Percentiles rank a stretch among this genome's conserved stretches.
Conservation (phyloP, 176 grass and related monocot genomes). For the Ensete glaucum region DNA sequence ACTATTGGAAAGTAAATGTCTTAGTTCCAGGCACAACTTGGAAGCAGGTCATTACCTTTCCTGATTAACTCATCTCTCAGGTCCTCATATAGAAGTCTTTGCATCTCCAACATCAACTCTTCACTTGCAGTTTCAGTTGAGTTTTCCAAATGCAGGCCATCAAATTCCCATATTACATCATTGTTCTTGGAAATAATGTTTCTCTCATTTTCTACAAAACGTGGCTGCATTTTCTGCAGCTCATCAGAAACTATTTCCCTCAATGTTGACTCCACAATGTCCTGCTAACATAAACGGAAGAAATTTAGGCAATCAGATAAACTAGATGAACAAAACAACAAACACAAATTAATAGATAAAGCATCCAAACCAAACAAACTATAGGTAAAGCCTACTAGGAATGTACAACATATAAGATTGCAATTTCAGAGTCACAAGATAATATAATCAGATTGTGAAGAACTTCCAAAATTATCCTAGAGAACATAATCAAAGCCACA, state of each 20-base stretch:
- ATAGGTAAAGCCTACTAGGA: not conserved
- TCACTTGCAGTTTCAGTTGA: slow-evolving; percentile 48
- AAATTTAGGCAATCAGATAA: slow-evolving; percentile 16
- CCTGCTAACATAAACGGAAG: slow-evolving; percentile 28
- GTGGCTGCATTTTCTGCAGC: slow-evolving; percentile 62
- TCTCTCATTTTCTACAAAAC: slow-evolving; percentile 21
- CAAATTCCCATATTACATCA: slow-evolving; percentile 78
- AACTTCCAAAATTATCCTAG: not conserved
- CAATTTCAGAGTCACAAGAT: not conserved
- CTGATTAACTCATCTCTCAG: slow-evolving; percentile 67
- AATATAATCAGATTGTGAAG: not conserved
- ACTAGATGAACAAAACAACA: slow-evolving; percentile 11
- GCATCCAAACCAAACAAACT: not conserved
- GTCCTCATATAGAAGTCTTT: slow-evolving; percentile 80
- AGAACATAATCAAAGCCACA: not conserved
- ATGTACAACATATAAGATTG: not conserved
- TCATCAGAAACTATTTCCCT: slow-evolving; percentile 70
- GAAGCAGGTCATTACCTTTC: slow-evolving; percentile 41
- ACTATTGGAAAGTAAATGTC: slow-evolving; percentile 17
- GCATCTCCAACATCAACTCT: slow-evolving; percentile 90
- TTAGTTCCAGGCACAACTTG: not conserved
- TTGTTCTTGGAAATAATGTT: slow-evolving; percentile 8
- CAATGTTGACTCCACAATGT: slow-evolving; percentile 45
- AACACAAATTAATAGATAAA: not conserved
- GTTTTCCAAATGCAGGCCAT: slow-evolving; percentile 30